Percentiles rank a stretch among this genome's conserved stretches.
Conservation (phyloP, 768 basidiomycete species). For the Tremella mesenterica region DNA sequence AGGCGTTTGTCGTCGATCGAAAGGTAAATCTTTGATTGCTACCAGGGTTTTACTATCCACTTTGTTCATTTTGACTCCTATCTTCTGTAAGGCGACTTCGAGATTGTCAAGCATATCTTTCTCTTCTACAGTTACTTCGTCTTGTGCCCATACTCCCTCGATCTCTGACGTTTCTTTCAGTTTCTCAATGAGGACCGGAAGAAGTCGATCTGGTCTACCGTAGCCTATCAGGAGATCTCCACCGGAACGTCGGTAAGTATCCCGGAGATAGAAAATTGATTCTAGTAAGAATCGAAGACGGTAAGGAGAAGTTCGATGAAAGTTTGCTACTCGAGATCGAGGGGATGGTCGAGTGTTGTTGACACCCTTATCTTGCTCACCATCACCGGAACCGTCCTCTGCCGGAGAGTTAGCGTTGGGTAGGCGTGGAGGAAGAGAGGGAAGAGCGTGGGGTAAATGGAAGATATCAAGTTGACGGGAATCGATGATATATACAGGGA, state of each 20-base stretch:
- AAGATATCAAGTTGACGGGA: constrained; percentile 45
- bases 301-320: constrained; percentile 31
- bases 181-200: constrained; percentile 35
- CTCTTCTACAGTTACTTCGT: constrained; percentile 38
- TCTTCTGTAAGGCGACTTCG: constrained; percentile 21
- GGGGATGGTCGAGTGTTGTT: constrained; percentile 15
- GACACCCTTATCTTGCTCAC: no score
- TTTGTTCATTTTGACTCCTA: constrained; percentile 20
- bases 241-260: constrained; percentile 25
- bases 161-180: constrained; percentile 37
- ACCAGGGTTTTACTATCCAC: constrained; percentile 42
- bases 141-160: constrained; percentile 41
- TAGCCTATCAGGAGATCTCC: constrained; percentile 45
- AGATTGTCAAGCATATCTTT: constrained; percentile 10
- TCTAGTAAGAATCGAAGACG: constrained; percentile 44
- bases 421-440: constrained; percentile 17
- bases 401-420: constrained; percentile 16
- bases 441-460: constrained; percentile 33
- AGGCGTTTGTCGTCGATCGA: constrained; percentile 34
- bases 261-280: constrained; percentile 41
- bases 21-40: constrained; percentile 40
- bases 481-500: constrained; percentile 48
- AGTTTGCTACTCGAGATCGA: constrained; percentile 18
- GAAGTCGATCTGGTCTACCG: constrained; percentile 45
- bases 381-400: constrained; percentile 11